Conservation (phyloP, 2,329 filamentous ascomycete species). For the Penicillium nordicum region DNA sequence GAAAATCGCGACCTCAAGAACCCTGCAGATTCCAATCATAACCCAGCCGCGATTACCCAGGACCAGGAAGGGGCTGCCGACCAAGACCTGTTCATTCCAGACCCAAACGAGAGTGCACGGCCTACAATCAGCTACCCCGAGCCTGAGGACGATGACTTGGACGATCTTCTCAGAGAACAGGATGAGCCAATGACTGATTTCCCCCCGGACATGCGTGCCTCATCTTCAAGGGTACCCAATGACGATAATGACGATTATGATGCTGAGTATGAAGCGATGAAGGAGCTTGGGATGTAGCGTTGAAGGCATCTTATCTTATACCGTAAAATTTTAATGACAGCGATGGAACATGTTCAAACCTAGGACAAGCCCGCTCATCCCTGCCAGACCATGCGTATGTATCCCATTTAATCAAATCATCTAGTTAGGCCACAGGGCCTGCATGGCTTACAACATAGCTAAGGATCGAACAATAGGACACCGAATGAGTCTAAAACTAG, state of each 20-base stretch:
- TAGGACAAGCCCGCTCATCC: neutral
- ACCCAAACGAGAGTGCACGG: constrained; percentile 6
- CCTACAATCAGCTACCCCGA: constrained; percentile 14
- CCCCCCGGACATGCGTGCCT: neutral
- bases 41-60: neutral
- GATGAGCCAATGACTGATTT: constrained; percentile 18
- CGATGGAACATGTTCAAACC: neutral
- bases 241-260: constrained; percentile 44
- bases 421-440: neutral
- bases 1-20: constrained; percentile 2
- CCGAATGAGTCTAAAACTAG: neutral
- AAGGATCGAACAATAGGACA: neutral
- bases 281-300: constrained; percentile 26
- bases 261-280: constrained; percentile 67
- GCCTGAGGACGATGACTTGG: constrained; percentile 49
- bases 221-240: neutral
- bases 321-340: constrained; percentile 4
- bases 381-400: neutral
- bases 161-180: constrained; percentile 54
- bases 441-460: neutral
- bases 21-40: neutral
- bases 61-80: constrained; percentile 6
- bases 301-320: neutral
- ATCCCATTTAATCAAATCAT: neutral
- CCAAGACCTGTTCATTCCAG: constrained; percentile 32